Evolutionary conservation across 441 rosid species (phyloP), one percentile per base, ranked within the genome.

Genomic region (Brassica balearica): DNA sequence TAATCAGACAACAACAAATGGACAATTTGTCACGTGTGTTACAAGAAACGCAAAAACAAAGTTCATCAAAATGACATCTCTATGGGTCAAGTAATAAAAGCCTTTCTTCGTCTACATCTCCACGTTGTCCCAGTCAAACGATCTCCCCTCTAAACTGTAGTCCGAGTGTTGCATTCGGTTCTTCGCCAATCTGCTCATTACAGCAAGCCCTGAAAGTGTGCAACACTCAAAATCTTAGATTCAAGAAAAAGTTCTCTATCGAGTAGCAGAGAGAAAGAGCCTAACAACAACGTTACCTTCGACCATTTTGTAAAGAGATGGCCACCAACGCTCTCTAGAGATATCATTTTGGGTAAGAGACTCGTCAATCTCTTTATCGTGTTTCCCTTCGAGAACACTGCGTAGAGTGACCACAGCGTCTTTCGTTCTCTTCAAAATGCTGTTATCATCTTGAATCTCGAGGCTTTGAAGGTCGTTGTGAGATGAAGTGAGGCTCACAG

Each of bases 261-360:
- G 17, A 17, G 29, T 48, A 68, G 43, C 36, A 15, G 9, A 1
- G 34, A 3, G 9, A 1, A n/a, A 2, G 22, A 71, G 64, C 32
- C 55, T 19, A 23, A n/a, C 3, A 70, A 32, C 6, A 70, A 29
- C 19, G 0, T 56, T 86, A 96, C 99, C 99, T 91, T 96, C 95
- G 51, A 96, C 83, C 91, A 96, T 86, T 84, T 78, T 90, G 89
- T 92, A 90, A 71, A 94, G 91, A 59, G 98, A 80, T 7, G 98
- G 93, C 97, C 99, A 94, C 99, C 98, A 92, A 72, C 97, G 85
- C 56, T 94, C 98, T 70, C 83, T 82, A 20, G 97, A 75, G 69
- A 92, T 85, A 73, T 92, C 83, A 53, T 70, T 73, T 73, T 90
- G 85, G 38, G 82, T 74, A 68, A 96, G 80, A 1, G 97, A 85